Base-by-base conservation (phyloP, 306 rosid genomes). In the Datisca glomerata region DNA sequence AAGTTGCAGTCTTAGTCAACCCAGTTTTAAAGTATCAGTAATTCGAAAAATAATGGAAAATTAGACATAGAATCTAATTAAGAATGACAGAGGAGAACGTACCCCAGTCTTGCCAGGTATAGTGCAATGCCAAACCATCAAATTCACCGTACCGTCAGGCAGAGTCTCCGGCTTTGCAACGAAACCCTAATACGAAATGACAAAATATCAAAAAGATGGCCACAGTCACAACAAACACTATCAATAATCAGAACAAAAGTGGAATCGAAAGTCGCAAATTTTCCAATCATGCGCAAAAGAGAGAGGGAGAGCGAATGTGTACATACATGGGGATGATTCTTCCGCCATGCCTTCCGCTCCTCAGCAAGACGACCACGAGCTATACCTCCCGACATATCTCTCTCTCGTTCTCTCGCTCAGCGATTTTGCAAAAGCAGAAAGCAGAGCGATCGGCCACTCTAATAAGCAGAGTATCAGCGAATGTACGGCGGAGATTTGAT, bases 91-190 rank as follows among this genome's bases (percentile, higher is more conserved):
- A 21, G 8, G 19, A 50, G 22, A 59, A 46, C 77, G 25, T 47
- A 86, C 96, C 46, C 87, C 93, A 25, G 92, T 7, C 60, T 82
- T 87, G 24, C 96, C 93, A 16, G 94, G 94, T 45, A 87, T 82
- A 22, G 86, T 87, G 78, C 96, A 87, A 82, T 87, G 86, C 94
- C 96, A 87, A 2, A 65, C 62, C 96, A 87, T 87, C 87, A 87
- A 72, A 72, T 82, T 87, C 16, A 87, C 77, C 3, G 93, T 70
- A 8, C 93, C 93, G 57, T 87, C 93, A 0, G 93, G 43, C 13
- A 66, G 45, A 40, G 85, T 79, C 78, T 82, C 93, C 21, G 94
- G 96, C 57, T 82, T 87, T 37, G 96, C 94, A 46, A 87, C 94
- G 36, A 87, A 82, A 71, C 94, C 96, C 96, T 87, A 73, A 59